phyloP scores from a whole-genome alignment of 139 green algal genomes.

The Edaphochlamys debaryana region DNA sequence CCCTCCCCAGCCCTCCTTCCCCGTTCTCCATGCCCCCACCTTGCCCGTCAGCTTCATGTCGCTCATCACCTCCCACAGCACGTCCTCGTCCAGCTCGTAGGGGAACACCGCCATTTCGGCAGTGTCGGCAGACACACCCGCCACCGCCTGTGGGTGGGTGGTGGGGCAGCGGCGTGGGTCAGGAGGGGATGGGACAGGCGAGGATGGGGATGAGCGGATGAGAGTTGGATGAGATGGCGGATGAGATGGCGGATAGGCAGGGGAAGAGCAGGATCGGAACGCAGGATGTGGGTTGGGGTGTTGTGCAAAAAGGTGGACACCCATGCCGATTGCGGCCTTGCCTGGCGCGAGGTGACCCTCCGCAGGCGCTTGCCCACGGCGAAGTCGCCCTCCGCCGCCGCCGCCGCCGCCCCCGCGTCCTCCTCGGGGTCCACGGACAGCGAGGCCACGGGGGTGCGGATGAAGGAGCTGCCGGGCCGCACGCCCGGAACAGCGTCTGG shows the following conservation, averaged over 20 bases:
- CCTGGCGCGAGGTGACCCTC: constrained; percentile 8
- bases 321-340: too few species aligned
- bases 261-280: too few species aligned
- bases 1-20: too few species aligned
- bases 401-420: not conserved
- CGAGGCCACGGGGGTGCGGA: constrained; percentile 6
- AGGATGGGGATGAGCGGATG: not conserved
- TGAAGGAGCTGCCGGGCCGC: constrained; percentile 23
- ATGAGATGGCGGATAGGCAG: not conserved
- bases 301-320: too few species aligned
- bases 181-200: too few species aligned
- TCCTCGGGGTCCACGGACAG: not conserved
- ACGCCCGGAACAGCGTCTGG: too few species aligned
- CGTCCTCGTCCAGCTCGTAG: constrained; percentile 56
- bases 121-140: constrained; percentile 7
- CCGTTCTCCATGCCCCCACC: too few species aligned
- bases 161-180: too few species aligned
- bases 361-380: constrained; percentile 26
- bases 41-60: constrained; percentile 38
- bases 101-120: constrained; percentile 44
- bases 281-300: too few species aligned
- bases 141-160: constrained; percentile 19
- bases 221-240: not conserved
- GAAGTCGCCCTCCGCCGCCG: constrained; percentile 12
- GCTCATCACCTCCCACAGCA: constrained; percentile 63